Evolutionary conservation across 768 basidiomycete genomes (phyloP), one percentile per base, ranked within the genome.

Genomic region (Lentinula sp.): DNA sequence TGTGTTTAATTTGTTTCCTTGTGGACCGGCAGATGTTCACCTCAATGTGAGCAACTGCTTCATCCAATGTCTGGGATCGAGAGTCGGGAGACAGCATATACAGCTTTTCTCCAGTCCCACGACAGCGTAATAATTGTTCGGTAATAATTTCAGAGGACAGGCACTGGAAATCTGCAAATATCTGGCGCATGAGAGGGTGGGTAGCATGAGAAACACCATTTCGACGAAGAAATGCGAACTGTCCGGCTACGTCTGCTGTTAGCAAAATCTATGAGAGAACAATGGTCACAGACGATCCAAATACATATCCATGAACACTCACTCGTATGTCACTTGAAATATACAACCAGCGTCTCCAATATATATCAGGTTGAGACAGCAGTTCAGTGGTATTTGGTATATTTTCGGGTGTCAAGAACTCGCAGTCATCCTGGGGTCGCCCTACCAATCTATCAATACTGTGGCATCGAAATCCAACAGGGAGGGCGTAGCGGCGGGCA

Each of bases 11-110:
- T 7, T 59, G 57, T 39, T 59, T 59, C 33, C 57, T 50, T 28
- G 57, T 33, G 6, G 48, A 59, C 9, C 48, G 45, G 45, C 43
- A 36, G 46, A 59, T 46, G 33, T 37, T 59, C 6, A 59, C 33
- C 28, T 59, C 57, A 18, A 59, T 59, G 37, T 50, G 57, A 5
- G 57, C 57, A 35, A 59, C 57, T 28, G 57, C 43, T 59, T 59
- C 48, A 18, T 59, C 57, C 15, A 59, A 45, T n/a, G 57, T 48
- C 32, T 46, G 43, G 3, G 57, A 59, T 6, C 42, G 57, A 37
- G 48, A 48, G 20, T 48, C 48, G 35, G 33, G 18, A 2, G 33
- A 8, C 28, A 46, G 32, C 43, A 59, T 37, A 23, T 6, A 49
- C 4, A 48, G 32, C 5, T 20, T 50, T 41, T 59, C n/a, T 5